Conservation (phyloP, 257 asterid species). For the Prunella vulgaris region DNA sequence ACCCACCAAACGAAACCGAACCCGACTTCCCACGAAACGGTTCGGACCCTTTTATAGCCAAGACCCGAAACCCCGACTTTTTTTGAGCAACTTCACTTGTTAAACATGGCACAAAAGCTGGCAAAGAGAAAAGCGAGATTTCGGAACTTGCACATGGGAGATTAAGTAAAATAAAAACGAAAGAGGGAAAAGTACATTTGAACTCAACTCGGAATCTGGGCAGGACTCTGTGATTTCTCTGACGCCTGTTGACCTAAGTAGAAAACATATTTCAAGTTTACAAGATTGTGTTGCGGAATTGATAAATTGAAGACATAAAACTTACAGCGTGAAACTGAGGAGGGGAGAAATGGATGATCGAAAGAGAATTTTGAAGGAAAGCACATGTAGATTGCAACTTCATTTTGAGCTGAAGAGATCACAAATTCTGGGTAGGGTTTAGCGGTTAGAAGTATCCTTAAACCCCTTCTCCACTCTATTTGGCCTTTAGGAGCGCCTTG, state of each 20-base stretch:
- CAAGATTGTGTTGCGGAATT: slow-evolving; percentile 1
- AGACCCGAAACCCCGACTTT: slow-evolving; percentile 36
- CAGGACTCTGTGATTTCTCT: slow-evolving; percentile 12
- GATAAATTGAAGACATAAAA: slow-evolving; percentile 4
- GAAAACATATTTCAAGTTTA: not conserved
- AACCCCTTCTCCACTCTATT: slow-evolving; percentile 26
- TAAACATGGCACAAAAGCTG: slow-evolving; percentile 33
- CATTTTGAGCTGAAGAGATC: slow-evolving; percentile 26
- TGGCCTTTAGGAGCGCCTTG: too few species aligned
- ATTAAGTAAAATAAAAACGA: not conserved
- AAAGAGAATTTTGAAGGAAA: slow-evolving; percentile 37
- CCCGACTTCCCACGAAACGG: slow-evolving; percentile 82
- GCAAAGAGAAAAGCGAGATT: not conserved
- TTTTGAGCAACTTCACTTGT: slow-evolving; percentile 34
- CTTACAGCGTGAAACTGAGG: slow-evolving; percentile 42
- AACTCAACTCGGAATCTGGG: slow-evolving; percentile 32
- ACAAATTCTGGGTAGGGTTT: slow-evolving; percentile 23
- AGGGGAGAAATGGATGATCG: slow-evolving; percentile 26
- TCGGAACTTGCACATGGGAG: not conserved
- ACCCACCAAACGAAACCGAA: slow-evolving; percentile 66
- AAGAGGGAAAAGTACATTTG: slow-evolving; percentile 34
- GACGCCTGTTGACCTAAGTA: slow-evolving; percentile 35
- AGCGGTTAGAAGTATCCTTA: slow-evolving; percentile 28
- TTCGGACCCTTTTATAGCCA: slow-evolving; percentile 39
- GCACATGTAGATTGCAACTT: slow-evolving; percentile 41